phyloP scores from a whole-genome alignment of 306 rosid species.

The Mimosa pudica region DNA sequence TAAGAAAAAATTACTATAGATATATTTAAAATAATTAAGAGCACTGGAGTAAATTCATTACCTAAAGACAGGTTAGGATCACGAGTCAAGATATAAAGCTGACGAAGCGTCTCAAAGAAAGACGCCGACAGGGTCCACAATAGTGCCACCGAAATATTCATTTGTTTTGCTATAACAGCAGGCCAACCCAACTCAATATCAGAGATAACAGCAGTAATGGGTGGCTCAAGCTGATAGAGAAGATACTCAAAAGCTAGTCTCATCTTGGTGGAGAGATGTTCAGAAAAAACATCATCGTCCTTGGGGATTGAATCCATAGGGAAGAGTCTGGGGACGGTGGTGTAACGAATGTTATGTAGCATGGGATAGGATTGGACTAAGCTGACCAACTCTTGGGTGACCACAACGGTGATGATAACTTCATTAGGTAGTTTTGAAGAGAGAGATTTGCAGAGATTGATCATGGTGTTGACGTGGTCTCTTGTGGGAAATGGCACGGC shows the following conservation, averaged over 20 bases:
- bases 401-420: slow-evolving; percentile 47
- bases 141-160: slow-evolving; percentile 44
- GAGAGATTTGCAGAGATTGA: slow-evolving; percentile 58
- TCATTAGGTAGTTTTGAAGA: slow-evolving; percentile 17
- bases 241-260: slow-evolving; percentile 50
- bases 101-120: neutral
- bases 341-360: slow-evolving; percentile 41
- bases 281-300: neutral
- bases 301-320: slow-evolving; percentile 42
- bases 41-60: neutral
- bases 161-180: slow-evolving; percentile 30
- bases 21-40: no score
- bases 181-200: slow-evolving; percentile 46
- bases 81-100: neutral
- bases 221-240: slow-evolving; percentile 47
- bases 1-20: no score
- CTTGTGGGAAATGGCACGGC: slow-evolving; percentile 56
- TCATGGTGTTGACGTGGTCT: slow-evolving; percentile 66
- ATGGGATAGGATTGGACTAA: slow-evolving; percentile 44
- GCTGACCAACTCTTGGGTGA: slow-evolving; percentile 60
- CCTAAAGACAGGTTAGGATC: neutral
- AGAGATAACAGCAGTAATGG: slow-evolving; percentile 31
- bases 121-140: slow-evolving; percentile 50
- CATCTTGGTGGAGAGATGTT: slow-evolving; percentile 42
- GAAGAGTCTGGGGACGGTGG: slow-evolving; percentile 53